Evolutionary conservation across 1,284 basidiomycete genomes (phyloP).

Genomic region (Trametes versicolor): DNA sequence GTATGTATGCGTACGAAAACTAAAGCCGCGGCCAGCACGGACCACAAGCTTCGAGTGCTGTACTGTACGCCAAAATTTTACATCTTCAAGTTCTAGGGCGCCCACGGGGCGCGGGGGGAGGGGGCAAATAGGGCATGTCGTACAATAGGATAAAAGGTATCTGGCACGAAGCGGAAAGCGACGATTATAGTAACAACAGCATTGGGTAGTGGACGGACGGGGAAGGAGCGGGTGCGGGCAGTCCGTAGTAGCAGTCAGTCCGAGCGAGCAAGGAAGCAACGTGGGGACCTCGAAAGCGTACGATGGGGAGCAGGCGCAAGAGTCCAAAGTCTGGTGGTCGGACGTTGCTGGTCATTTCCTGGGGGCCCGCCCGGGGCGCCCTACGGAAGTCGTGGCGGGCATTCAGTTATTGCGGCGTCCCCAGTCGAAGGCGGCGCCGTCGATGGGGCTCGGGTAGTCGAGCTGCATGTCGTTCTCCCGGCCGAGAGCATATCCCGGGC

Average conservation of each 20-base stretch:
- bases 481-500: conserved; percentile 24
- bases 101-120: neutral
- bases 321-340: conserved; percentile 1
- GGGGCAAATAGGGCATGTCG: conserved; percentile 8
- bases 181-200: conserved; percentile 20
- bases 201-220: neutral
- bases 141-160: conserved; percentile 19
- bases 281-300: conserved; percentile 17
- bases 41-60: conserved; percentile 4
- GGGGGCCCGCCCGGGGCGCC: neutral
- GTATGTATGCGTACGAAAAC: conserved; percentile 5
- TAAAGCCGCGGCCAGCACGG: conserved; percentile 12
- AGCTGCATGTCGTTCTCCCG: conserved; percentile 34
- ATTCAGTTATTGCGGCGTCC: conserved; percentile 13
- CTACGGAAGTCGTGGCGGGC: neutral
- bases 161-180: conserved; percentile 11
- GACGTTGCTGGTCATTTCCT: neutral
- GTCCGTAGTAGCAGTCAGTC: conserved; percentile 6
- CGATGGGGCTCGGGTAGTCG: conserved; percentile 43
- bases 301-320: conserved; percentile 8
- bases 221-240: neutral
- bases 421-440: conserved; percentile 34
- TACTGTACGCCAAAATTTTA: neutral
- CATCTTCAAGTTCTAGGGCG: neutral
- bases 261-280: conserved; percentile 3